Conservation (phyloP, 2,329 filamentous ascomycete genomes). For the Colletotrichum sp. region DNA sequence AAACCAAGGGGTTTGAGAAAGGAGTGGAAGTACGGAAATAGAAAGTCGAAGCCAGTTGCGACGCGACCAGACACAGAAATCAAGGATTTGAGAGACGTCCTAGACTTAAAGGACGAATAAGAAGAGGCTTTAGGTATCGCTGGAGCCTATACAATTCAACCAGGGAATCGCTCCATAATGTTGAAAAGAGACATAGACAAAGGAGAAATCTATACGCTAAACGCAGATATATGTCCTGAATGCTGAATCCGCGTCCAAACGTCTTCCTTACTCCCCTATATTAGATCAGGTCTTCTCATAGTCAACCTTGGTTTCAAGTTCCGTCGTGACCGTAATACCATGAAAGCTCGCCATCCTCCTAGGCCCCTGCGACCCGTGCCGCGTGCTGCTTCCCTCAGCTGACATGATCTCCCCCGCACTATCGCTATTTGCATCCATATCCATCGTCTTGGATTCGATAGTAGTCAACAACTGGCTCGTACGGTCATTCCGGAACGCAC, state of each 20-base stretch:
- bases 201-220: neutral
- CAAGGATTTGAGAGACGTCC: constrained; percentile 24
- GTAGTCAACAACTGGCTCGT: neutral
- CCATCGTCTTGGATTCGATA: neutral
- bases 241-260: neutral
- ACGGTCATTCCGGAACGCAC: neutral
- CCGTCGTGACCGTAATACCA: constrained; percentile 7
- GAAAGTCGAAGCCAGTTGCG: constrained; percentile 18
- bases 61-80: constrained; percentile 24
- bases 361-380: neutral
- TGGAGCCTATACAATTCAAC: neutral
- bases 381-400: neutral
- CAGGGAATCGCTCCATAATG: neutral
- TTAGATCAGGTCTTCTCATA: neutral
- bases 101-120: neutral
- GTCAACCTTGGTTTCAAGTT: neutral
- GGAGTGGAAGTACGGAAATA: constrained; percentile 24
- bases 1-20: constrained; percentile 13
- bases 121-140: neutral
- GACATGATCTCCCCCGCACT: neutral
- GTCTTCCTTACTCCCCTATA: neutral
- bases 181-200: neutral
- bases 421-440: neutral
- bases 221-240: neutral
- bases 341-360: neutral